Base-by-base conservation (phyloP, 2,329 filamentous ascomycete genomes). In the Colletotrichum cuscutae region DNA sequence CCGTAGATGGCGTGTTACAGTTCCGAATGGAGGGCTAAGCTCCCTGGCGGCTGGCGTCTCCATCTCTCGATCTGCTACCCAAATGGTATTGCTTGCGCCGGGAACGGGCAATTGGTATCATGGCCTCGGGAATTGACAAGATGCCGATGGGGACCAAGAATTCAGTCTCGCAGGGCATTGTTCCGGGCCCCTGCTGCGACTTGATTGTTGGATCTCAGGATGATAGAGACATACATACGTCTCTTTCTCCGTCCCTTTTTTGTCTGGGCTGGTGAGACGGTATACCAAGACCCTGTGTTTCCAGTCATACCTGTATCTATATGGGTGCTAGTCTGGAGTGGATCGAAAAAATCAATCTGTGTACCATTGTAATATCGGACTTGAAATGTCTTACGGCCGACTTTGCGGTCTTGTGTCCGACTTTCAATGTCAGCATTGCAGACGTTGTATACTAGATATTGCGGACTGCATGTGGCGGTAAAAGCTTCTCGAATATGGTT, bases 121-220 rank as follows among this genome's bases (percentile, higher is more conserved):
- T 68, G 64, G 59, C 19, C 65, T 72, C 65, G 60, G 71, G 56
- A 46, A 35, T 11, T 62, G 71, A n/a, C 30, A 73, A 71, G 60
- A 73, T 24, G 22, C 71, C 66, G 60, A 73, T 30, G 52, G 57
- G 57, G 57, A 62, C 42, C 46, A 13, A 57, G 52, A 24, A 22
- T 49, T 11, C 42, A 49, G 37, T 42, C 15, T 42, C 65, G 65
- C 65, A 72, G 69, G 69, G 64, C 37, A 22, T 68, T 58, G 59
- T 68, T 53, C 52, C 65, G 53, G 12, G 53, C 65, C 59, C 59
- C 37, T 72, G 65, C 59, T 13, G 26, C 42, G 22, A 30, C 26
- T 28, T 28, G 53, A 49, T 49, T 49, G 52, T 37, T 42, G 52
- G 57, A 54, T 13, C 32, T 62, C 19, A 32, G 35, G 24, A 28